Evolutionary conservation across 2,329 filamentous ascomycete genomes (phyloP), one percentile per base, ranked within the genome.

Genomic region (Cordyceps cicadae): DNA sequence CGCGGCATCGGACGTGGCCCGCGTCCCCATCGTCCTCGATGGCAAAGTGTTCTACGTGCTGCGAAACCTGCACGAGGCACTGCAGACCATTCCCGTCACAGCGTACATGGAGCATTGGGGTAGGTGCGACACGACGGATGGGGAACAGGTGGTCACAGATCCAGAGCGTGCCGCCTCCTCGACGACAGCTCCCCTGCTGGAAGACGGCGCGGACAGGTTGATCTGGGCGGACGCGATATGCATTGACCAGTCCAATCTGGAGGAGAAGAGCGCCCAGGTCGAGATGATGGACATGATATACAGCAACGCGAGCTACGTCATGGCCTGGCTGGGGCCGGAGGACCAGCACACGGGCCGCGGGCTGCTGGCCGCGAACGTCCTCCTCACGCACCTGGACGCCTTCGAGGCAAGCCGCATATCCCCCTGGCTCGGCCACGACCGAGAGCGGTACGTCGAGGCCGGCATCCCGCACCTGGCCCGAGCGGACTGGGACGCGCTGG

Each of bases 191-290:
- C 26, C 52, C 60, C 2, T 34, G 41, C 3, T 34, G 9, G 17
- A 19, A 24, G 39, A 34, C 24, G 39, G 53, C 9, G 53, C 53
- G 7, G 53, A 65, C 17, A 55, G 55, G 14, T 48, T 67, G 34
- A 54, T 71, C 14, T 72, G 70, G 70, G 66, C 67, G 0, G 70
- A 71, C 37, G 69, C 70, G 0, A 63, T 70, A 2, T 71, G 70
- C 60, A 70, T 71, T 51, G 66, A 71, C 55, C 68, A 71, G 62
- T 19, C 37, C 5, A 65, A 70, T n/a, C 32, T 65, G 0, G 59
- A 59, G 0, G 69, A 71, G 56, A 69, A 70, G 55, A 67, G 66
- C 54, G 12, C 29, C 0, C 70, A 71, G 55, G 70, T 70, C 5
- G 63, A 51, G 19, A 65, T 69, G 54, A 71, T 71, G 70, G 66